phyloP scores from a whole-genome alignment of 495 filamentous ascomycete species.

The Penicillium soppii region DNA sequence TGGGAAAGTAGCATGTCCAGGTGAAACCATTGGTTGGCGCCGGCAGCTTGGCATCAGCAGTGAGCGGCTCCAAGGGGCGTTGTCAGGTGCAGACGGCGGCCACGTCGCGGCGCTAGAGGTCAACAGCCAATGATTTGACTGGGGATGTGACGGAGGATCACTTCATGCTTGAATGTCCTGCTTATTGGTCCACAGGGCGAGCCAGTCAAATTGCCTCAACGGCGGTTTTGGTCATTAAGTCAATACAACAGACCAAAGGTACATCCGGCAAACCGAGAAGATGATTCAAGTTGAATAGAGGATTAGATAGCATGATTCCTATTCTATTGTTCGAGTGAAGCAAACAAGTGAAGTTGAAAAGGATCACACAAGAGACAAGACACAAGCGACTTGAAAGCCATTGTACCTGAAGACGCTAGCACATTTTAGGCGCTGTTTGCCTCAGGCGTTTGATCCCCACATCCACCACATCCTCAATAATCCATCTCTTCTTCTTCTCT shows the following conservation, averaged over 20 bases:
- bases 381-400: neutral
- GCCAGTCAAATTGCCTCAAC: constrained; percentile 4
- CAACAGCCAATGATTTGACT: constrained; percentile 18
- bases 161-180: neutral
- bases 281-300: too few relatives aligned
- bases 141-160: constrained; percentile 24
- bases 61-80: constrained; percentile 24
- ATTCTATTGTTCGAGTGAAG: neutral
- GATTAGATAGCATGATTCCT: neutral
- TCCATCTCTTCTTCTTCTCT: constrained; percentile 24
- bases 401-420: constrained; percentile 10
- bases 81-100: constrained; percentile 21
- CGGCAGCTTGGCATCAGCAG: constrained; percentile 18
- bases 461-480: constrained; percentile 18
- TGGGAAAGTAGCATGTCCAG: neutral
- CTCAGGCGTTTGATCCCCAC: constrained; percentile 24
- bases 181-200: constrained; percentile 4
- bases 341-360: neutral
- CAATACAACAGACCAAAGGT: too few relatives aligned
- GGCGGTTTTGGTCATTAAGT: neutral
- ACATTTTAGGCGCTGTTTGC: constrained; percentile 4
- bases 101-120: constrained; percentile 13
- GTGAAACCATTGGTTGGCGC: constrained; percentile 8
- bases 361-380: neutral
- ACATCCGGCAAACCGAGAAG: neutral